phyloP scores from a whole-genome alignment of 306 rosid genomes.

The Boehmeria nivea region DNA sequence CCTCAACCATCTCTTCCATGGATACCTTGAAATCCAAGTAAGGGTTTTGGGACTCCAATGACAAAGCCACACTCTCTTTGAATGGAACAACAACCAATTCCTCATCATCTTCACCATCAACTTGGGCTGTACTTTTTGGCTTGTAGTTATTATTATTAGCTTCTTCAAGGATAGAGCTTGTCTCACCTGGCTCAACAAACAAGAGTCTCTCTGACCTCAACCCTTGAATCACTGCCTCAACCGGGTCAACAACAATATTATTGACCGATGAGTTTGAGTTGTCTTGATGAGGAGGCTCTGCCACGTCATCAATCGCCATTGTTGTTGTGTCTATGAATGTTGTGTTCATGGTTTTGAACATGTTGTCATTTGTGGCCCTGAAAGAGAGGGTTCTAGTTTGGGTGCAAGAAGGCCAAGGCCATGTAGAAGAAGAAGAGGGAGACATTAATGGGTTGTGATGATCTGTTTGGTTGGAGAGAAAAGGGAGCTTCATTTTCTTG shows the following conservation, averaged over 20 bases:
- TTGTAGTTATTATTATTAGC: too few relatives aligned
- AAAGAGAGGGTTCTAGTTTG: slow-evolving; percentile 79
- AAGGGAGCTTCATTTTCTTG: slow-evolving; percentile 67
- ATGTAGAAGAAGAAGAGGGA: too few relatives aligned
- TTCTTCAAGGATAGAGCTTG: slow-evolving; percentile 46
- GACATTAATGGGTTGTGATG: slow-evolving; percentile 6
- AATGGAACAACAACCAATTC: slow-evolving; percentile 31
- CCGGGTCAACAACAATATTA: slow-evolving; percentile 27
- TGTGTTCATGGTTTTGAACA: slow-evolving; percentile 45
- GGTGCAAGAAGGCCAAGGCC: slow-evolving; percentile 69
- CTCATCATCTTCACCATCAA: not conserved
- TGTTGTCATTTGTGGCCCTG: slow-evolving; percentile 24
- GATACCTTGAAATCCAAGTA: slow-evolving; percentile 58
- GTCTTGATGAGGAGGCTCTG: not conserved
- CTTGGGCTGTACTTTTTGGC: not conserved
- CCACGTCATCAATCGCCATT: too few relatives aligned
- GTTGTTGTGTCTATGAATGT: slow-evolving; percentile 31
- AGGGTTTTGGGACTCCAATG: slow-evolving; percentile 62
- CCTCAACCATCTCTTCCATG: slow-evolving; percentile 80
- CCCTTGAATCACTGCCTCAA: slow-evolving; percentile 47
- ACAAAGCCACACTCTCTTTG: slow-evolving; percentile 38
- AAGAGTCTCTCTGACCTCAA: slow-evolving; percentile 57
- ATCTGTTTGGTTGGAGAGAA: slow-evolving; percentile 35
- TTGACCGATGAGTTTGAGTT: slow-evolving; percentile 26
- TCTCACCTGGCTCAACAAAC: slow-evolving; percentile 50